phyloP scores from a whole-genome alignment of 2,329 filamentous ascomycete species.

The Sporothrix luriei region DNA sequence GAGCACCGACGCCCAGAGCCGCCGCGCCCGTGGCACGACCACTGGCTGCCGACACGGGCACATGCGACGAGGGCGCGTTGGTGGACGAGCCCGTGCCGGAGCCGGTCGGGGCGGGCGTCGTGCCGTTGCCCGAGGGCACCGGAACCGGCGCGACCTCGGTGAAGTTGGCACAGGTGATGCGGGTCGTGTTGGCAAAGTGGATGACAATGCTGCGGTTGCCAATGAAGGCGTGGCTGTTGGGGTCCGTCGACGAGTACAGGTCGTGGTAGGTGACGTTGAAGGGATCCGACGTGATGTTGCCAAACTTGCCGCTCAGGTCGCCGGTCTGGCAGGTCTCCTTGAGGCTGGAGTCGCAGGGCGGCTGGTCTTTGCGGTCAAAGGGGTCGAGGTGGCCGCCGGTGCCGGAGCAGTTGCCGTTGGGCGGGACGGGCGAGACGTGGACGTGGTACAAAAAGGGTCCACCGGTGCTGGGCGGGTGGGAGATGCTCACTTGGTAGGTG shows the following conservation, averaged over 20 bases:
- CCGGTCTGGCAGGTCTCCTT: conserved; percentile 73
- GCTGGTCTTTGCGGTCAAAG: conserved; percentile 63
- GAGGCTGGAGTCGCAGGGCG: conserved; percentile 59
- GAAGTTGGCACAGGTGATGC: conserved; percentile 68
- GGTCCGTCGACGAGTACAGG: conserved; percentile 57
- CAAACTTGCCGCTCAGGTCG: conserved; percentile 75
- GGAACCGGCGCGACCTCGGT: conserved; percentile 38
- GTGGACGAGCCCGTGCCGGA: background rate
- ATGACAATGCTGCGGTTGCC: conserved; percentile 66
- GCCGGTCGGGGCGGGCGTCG: conserved; percentile 31
- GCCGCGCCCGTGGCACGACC: conserved; percentile 1
- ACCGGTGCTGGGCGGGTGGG: conserved; percentile 41
- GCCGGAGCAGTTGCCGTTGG: conserved; percentile 69
- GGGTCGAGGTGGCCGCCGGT: conserved; percentile 73
- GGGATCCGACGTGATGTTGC: conserved; percentile 57
- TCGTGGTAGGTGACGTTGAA: conserved; percentile 59
- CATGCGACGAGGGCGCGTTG: conserved; percentile 13
- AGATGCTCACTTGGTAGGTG: conserved; percentile 41
- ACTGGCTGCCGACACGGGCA: conserved; percentile 9
- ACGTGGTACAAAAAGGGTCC: conserved; percentile 64
- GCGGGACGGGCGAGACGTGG: conserved; percentile 65
- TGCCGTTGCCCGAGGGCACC: conserved; percentile 33
- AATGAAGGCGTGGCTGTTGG: conserved; percentile 59
- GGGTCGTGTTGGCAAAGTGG: conserved; percentile 65
- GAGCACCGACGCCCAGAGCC: conserved; percentile 20